Evolutionary conservation across 768 basidiomycete species (phyloP), one percentile per base, ranked within the genome.

Genomic region (Suillus subalutaceus): DNA sequence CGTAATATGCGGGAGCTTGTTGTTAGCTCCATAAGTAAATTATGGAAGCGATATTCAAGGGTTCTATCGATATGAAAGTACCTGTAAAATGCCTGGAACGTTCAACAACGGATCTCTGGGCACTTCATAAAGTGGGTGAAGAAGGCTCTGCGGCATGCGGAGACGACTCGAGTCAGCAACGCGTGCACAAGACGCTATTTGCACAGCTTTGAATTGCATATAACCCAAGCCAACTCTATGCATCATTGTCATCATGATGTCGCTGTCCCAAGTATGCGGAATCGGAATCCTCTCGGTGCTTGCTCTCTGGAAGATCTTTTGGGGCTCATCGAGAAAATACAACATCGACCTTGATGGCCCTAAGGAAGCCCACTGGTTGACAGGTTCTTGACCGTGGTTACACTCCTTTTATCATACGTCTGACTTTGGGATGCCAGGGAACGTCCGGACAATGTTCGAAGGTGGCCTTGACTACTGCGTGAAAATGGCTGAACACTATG

Each of bases 281-380:
- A 60, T 60, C 26, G 40, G 40, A 30, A 13, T 60, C 41, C 26
- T 60, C 26, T 60, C 59, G 12, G 6, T 10, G 7, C 8, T 43
- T 20, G 41, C 26, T 60, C 18, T 60, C 9, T 60, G 59, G 26
- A 60, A 43, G 18, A 43, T 6, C 10, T 43, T 60, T 30, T 1
- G 40, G 6, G 8, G 10, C 16, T 9, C 41, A 30, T 60, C 26
- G 26, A 30, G 9, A 43, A 43, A 43, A 20, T 18, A 15, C 18
- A 60, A 12, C 10, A 10, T 60, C 3, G 59, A 60, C 40, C 59
- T 60, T 20, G 40, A 60, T 32, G 59, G 59, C 30, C 59, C 59
- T 6, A 40, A 26, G 59, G 41, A 59, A 7, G 26, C 3, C 26
- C 38, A 40, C 41, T 60, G 40, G 43, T 18, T 60, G 6, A 43